phyloP scores from a whole-genome alignment of 306 rosid species.

The Lablab purpureus region DNA sequence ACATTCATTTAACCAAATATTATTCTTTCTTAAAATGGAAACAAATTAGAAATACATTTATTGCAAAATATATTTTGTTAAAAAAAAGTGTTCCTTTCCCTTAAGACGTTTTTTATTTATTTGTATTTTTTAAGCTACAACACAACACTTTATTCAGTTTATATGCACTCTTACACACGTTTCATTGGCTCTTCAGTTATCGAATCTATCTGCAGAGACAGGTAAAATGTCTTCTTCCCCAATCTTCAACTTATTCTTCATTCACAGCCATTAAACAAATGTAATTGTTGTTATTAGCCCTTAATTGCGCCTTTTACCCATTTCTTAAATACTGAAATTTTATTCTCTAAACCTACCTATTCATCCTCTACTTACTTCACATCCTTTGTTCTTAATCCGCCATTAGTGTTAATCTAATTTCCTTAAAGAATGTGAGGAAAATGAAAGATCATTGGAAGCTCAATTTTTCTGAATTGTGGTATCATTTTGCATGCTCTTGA shows the following conservation, averaged over 20 bases:
- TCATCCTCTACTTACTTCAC: not conserved
- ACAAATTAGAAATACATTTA: not conserved
- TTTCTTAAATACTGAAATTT: not conserved
- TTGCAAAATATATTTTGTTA: not conserved
- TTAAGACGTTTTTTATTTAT: not conserved
- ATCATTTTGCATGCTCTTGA: not conserved
- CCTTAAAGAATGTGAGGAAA: not conserved
- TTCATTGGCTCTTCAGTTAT: not conserved
- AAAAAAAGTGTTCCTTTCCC: not conserved
- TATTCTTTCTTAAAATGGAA: not conserved
- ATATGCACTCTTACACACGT: not conserved
- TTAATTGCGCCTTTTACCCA: not conserved
- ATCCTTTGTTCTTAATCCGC: not conserved
- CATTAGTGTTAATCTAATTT: not conserved
- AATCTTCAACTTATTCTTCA: not conserved
- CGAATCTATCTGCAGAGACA: constrained; percentile 33
- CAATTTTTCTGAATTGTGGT: not conserved
- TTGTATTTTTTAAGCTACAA: not conserved
- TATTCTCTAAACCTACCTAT: not conserved
- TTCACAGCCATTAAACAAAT: not conserved
- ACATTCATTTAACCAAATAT: not conserved
- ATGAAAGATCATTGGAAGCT: not conserved
- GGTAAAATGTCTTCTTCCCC: constrained; percentile 19
- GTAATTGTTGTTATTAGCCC: not conserved
- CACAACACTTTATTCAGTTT: not conserved